These are phyloP conservation scores for Cercospora sp. DNA, from an alignment of 2,329 filamentous ascomycete genomes.

Conservation along the genomic window DNA sequence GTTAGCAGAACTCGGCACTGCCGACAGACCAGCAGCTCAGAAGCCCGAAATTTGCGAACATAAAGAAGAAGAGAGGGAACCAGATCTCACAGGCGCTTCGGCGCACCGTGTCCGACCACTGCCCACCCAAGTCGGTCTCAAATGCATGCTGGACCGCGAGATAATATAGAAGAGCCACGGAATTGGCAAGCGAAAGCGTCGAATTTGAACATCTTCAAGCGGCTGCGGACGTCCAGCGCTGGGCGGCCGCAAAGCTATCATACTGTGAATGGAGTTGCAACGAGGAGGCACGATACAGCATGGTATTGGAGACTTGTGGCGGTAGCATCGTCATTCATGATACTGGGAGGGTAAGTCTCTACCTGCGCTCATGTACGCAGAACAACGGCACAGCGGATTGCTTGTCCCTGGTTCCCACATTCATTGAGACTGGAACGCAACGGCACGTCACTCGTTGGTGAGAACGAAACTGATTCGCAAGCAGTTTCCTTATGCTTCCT, in stretches of 20 bases:
- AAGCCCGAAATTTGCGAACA: not conserved
- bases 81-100: not conserved
- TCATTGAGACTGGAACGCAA: not conserved
- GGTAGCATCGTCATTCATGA: constrained; percentile 49
- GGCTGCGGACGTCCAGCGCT: constrained; percentile 30
- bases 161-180: not conserved
- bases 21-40: not conserved
- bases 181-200: constrained; percentile 10
- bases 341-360: constrained; percentile 48
- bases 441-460: not conserved
- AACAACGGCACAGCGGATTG: not conserved
- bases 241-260: constrained; percentile 35
- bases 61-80: not conserved
- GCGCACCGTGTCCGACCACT: not conserved
- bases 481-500: constrained; percentile 52
- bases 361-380: constrained; percentile 20
- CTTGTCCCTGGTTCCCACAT: not conserved
- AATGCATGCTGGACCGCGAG: constrained; percentile 15
- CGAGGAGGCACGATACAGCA: constrained; percentile 34
- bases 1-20: not conserved
- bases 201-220: constrained; percentile 29
- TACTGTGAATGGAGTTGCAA: constrained; percentile 31
- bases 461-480: constrained; percentile 20
- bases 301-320: constrained; percentile 54
- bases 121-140: not conserved